These are phyloP conservation scores for Pleurotus platypus DNA, from an alignment of 768 basidiomycete genomes.

Conservation along the genomic window DNA sequence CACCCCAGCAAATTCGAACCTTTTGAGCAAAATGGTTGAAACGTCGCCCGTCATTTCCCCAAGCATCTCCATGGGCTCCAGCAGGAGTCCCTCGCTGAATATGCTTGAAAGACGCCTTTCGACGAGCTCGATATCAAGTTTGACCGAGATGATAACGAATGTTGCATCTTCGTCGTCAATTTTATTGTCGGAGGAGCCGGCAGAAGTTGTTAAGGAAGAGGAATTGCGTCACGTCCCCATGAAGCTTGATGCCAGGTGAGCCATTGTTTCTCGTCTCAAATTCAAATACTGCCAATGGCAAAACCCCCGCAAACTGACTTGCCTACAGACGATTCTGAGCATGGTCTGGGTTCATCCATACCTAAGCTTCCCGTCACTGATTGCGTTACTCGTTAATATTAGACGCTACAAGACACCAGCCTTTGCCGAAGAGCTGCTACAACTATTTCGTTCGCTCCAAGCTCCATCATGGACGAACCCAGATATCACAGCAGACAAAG, in stretches of 20 bases:
- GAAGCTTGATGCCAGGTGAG: constrained; percentile 71
- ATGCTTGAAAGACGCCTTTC: constrained; percentile 23
- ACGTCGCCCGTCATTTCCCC: constrained; percentile 14
- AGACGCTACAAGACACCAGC: constrained; percentile 63
- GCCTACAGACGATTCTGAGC: constrained; percentile 26
- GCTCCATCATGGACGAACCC: constrained; percentile 56
- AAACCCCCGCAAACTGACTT: constrained; percentile 29
- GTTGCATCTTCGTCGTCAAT: constrained; percentile 27
- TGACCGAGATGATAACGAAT: constrained; percentile 25
- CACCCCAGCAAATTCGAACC: constrained; percentile 4
- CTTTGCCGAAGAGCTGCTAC: constrained; percentile 55
- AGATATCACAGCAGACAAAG: constrained; percentile 39
- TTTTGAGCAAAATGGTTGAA: constrained; percentile 9
- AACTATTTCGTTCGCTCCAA: constrained; percentile 50
- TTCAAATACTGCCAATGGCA: constrained; percentile 20
- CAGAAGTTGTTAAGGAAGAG: constrained; percentile 48
- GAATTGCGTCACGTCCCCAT: constrained; percentile 56
- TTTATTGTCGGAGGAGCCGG: constrained; percentile 29
- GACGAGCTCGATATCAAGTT: constrained; percentile 28
- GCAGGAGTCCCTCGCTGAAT: background rate
- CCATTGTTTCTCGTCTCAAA: constrained; percentile 21
- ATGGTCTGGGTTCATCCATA: constrained; percentile 31
- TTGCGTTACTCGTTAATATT: constrained; percentile 16
- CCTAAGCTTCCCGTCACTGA: constrained; percentile 15
- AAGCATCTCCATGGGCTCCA: background rate